A percentile compares a stretch with the other conserved stretches of the same genome.
phyloP scores from a whole-genome alignment of 2,329 filamentous ascomycete genomes.

The Verticillium zaregamsianum region DNA sequence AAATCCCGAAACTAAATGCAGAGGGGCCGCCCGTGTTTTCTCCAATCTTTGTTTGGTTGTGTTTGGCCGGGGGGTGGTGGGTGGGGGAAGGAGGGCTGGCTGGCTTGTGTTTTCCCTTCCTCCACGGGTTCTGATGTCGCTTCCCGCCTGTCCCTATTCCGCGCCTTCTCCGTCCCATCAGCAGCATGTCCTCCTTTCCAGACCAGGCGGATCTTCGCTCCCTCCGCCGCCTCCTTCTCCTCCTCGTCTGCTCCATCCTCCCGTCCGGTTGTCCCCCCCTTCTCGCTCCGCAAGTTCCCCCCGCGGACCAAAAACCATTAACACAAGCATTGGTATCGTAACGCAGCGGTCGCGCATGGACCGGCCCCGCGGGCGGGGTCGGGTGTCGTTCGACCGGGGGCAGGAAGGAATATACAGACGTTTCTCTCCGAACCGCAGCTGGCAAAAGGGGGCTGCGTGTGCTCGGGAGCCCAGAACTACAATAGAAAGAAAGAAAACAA shows the following conservation, averaged over 20 bases:
- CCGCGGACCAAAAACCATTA: background rate
- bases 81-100: background rate
- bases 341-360: background rate
- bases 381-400: background rate
- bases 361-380: background rate
- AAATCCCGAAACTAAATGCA: conserved; percentile 4
- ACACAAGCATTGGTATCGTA: background rate
- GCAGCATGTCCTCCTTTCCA: too few relatives aligned
- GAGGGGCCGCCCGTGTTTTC: background rate
- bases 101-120: background rate
- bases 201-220: too few relatives aligned
- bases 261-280: too few relatives aligned
- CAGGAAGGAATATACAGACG: background rate
- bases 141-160: too few relatives aligned
- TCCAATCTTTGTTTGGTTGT: background rate
- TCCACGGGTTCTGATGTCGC: too few relatives aligned
- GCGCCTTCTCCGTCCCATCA: too few relatives aligned
- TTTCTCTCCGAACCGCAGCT: background rate
- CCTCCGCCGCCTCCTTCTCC: too few relatives aligned
- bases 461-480: background rate
- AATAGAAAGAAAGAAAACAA: conserved; percentile 8
- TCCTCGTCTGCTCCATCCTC: too few relatives aligned
- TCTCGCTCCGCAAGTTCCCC: background rate
- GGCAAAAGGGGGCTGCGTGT: background rate
- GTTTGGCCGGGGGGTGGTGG: background rate